phyloP scores from a whole-genome alignment of 78 protist genomes.

The Monocercomonoides exilis region DNA sequence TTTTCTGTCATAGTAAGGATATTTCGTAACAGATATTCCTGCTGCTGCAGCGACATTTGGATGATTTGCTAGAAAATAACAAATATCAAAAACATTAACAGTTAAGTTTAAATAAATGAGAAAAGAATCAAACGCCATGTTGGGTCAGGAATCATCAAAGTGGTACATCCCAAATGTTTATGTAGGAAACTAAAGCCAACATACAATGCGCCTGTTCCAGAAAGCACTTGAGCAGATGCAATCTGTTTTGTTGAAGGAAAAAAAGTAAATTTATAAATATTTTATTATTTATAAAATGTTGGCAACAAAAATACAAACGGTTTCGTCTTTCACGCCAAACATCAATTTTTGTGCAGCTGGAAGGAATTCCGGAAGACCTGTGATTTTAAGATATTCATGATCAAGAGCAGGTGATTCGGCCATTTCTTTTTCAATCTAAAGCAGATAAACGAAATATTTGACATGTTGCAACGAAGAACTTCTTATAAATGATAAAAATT shows the following conservation, averaged over 20 bases:
- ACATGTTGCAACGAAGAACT: neutral
- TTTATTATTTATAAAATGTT: neutral
- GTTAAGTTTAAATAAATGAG: no score
- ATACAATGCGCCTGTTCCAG: constrained; percentile 93
- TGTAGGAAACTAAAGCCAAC: constrained; percentile 63
- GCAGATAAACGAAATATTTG: neutral
- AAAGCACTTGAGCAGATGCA: constrained; percentile 73
- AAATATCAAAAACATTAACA: no score
- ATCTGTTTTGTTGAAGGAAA: constrained; percentile 8
- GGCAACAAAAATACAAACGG: neutral
- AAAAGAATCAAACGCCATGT: no score
- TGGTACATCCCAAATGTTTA: constrained; percentile 7
- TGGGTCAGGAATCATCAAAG: constrained; percentile 77
- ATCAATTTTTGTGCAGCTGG: constrained; percentile 38
- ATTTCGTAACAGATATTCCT: constrained; percentile 9
- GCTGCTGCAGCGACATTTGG: constrained; percentile 17
- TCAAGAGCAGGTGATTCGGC: neutral
- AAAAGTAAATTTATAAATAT: neutral
- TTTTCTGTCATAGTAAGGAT: constrained; percentile 55
- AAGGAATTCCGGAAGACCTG: constrained; percentile 59
- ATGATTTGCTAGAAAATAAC: no score
- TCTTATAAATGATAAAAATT: neutral
- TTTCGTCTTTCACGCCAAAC: constrained; percentile 46
- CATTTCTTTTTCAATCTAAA: constrained; percentile 38
- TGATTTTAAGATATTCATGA: constrained; percentile 80